Conservation (phyloP, 805 yeast genomes). For the Vanderwaltozyma tropicalis region DNA sequence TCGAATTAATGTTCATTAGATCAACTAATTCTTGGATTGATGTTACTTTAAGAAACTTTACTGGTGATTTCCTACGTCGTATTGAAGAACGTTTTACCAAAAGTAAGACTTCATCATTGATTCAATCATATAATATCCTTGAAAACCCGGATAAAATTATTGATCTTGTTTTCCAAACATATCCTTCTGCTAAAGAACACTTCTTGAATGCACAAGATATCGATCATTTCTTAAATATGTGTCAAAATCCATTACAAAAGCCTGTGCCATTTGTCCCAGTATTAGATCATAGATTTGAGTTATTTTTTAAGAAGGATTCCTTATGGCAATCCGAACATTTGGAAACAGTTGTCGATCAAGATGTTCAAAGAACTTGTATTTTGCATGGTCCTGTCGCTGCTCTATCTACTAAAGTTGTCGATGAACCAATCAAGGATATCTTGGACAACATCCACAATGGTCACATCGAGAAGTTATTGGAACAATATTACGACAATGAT, state of each 20-base stretch:
- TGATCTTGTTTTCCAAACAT: conserved; percentile 50
- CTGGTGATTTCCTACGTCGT: conserved; percentile 81
- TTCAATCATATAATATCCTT: conserved; percentile 65
- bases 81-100: conserved; percentile 90
- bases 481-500: conserved; percentile 63
- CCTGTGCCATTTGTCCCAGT: conserved; percentile 98
- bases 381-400: conserved; percentile 98
- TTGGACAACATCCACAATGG: conserved; percentile 85
- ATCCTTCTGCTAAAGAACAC: conserved; percentile 69
- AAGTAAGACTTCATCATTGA: conserved; percentile 46
- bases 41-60: conserved; percentile 69
- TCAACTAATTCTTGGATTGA: conserved; percentile 83
- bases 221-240: conserved; percentile 79
- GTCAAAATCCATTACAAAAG: conserved; percentile 78
- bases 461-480: conserved; percentile 60
- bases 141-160: conserved; percentile 52
- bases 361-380: conserved; percentile 98
- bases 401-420: conserved; percentile 71
- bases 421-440: conserved; percentile 88
- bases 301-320: conserved; percentile 96
- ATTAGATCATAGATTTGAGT: conserved; percentile 86
- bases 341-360: conserved; percentile 91
- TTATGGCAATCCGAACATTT: conserved; percentile 97
- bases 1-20: conserved; percentile 79
- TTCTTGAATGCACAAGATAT: conserved; percentile 90